Conservation (phyloP, 1,284 basidiomycete species). For the Meira miltonrushii region DNA sequence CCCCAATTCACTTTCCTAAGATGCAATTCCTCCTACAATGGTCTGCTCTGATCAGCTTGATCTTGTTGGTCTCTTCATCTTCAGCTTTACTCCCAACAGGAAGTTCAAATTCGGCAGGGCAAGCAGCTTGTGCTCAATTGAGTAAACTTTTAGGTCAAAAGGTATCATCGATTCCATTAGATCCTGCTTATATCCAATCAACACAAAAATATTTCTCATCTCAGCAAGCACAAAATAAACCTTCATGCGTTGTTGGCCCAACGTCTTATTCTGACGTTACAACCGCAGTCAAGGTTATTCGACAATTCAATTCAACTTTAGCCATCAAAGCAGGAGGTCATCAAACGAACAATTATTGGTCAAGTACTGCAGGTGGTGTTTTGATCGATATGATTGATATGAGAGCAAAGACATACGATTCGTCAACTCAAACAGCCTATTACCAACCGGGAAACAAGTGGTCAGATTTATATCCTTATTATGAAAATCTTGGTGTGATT, state of each 20-base stretch:
- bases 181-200: not conserved
- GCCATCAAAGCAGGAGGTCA: slow-evolving; percentile 34
- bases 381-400: slow-evolving; percentile 24
- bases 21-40: too few relatives aligned
- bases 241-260: slow-evolving; percentile 11
- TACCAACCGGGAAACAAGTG: slow-evolving; percentile 24
- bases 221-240: not conserved
- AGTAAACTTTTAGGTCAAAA: not conserved
- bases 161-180: not conserved
- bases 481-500: slow-evolving; percentile 13
- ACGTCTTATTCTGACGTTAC: not conserved
- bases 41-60: too few relatives aligned
- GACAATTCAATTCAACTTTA: slow-evolving; percentile 14
- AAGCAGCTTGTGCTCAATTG: not conserved
- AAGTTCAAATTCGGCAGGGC: not conserved
- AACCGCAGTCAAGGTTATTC: slow-evolving; percentile 7
- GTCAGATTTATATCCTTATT: slow-evolving; percentile 21
- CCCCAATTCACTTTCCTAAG: too few relatives aligned
- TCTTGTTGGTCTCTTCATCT: too few relatives aligned
- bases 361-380: slow-evolving; percentile 19
- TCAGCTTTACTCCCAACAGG: not conserved
- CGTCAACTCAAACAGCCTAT: not conserved
- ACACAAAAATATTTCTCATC: slow-evolving; percentile 5
- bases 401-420: slow-evolving; percentile 18
- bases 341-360: slow-evolving; percentile 26